These are phyloP conservation scores for Monilinia laxa DNA, from an alignment of 2,329 filamentous ascomycete genomes.

Conservation along the genomic window DNA sequence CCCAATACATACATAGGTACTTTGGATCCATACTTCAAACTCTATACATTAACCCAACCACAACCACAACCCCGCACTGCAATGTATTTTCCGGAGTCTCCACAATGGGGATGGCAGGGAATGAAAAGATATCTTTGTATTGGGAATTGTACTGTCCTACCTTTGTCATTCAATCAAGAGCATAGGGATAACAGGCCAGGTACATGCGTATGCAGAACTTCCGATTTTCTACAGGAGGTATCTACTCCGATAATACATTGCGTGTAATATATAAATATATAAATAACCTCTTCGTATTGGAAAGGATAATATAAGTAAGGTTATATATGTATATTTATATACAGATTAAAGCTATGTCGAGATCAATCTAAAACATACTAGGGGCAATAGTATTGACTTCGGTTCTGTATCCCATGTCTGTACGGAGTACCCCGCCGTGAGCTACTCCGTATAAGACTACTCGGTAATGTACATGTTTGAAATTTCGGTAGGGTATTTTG, in stretches of 20 bases:
- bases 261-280: not conserved
- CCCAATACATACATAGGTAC: too few relatives aligned
- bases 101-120: not conserved
- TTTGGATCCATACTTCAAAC: too few relatives aligned
- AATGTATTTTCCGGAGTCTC: not conserved
- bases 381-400: not conserved
- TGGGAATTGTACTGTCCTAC: not conserved
- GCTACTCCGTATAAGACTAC: not conserved
- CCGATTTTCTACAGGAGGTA: not conserved
- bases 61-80: not conserved
- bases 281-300: too few relatives aligned
- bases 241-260: not conserved
- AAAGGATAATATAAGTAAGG: too few relatives aligned
- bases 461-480: not conserved
- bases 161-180: not conserved
- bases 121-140: not conserved
- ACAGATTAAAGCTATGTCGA: not conserved
- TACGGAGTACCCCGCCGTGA: too few relatives aligned
- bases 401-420: not conserved
- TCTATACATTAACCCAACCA: too few relatives aligned
- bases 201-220: not conserved
- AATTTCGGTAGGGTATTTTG: constrained; percentile 1
- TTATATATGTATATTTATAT: too few relatives aligned
- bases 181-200: not conserved
- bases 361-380: not conserved